A percentile compares a stretch with the other conserved stretches of the same genome.
Conservation (phyloP, 345 rosid species). For the Populus nigra region DNA sequence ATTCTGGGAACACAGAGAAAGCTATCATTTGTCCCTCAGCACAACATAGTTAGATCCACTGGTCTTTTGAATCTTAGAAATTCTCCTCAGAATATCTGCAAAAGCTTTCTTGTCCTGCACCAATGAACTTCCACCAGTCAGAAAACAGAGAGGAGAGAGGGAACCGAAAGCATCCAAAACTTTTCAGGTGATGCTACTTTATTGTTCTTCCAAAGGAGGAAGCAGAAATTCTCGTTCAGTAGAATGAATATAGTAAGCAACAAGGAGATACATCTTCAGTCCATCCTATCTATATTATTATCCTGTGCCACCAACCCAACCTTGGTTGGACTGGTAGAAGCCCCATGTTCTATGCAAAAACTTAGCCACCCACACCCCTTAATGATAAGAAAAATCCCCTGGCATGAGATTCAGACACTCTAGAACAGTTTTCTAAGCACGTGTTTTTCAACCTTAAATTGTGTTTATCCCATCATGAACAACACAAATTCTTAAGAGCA, state of each 20-base stretch:
- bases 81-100: conserved; percentile 70
- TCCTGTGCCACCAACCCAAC: not conserved
- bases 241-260: too few species aligned
- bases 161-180: not conserved
- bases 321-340: not conserved
- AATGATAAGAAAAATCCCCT: not conserved
- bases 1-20: not conserved
- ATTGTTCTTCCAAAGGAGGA: not conserved
- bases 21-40: conserved; percentile 55
- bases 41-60: conserved; percentile 65
- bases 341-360: not conserved
- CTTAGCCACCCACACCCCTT: not conserved
- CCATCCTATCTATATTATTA: not conserved
- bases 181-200: not conserved
- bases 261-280: not conserved
- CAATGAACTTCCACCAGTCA: conserved; percentile 3
- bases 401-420: not conserved
- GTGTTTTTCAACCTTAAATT: not conserved
- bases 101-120: conserved; percentile 84
- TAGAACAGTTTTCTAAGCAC: not conserved
- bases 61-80: conserved; percentile 87
- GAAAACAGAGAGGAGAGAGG: not conserved
- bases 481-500: not conserved
- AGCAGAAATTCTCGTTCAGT: not conserved
- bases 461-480: not conserved